Conservation (phyloP, 2,329 filamentous ascomycete genomes). For the Claviceps digitariae region DNA sequence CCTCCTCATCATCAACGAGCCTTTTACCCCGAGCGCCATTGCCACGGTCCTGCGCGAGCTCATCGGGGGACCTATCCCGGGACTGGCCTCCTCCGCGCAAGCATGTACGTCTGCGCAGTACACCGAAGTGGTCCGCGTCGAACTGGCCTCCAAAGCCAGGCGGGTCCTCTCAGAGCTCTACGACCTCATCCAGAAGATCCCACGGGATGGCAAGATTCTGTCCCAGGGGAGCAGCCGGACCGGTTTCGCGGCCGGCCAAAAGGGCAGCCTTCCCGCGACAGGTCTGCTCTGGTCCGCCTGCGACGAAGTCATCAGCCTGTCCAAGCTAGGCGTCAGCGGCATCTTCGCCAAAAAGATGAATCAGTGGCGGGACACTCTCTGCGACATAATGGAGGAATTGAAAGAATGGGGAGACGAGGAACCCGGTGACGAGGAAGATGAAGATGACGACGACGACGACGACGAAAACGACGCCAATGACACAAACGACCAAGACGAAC, state of each 20-base stretch:
- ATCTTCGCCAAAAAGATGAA: conserved; percentile 59
- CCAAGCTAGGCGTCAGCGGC: conserved; percentile 53
- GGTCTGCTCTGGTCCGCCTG: conserved; percentile 76
- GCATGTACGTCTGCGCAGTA: conserved; percentile 48
- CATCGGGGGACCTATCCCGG: conserved; percentile 59
- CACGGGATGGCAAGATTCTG: conserved; percentile 41
- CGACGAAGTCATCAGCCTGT: conserved; percentile 54
- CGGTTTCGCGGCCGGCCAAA: conserved; percentile 24
- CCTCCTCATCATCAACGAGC: conserved; percentile 72
- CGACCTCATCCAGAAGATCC: conserved; percentile 46
- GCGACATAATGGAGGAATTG: conserved; percentile 74
- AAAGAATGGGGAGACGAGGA: conserved; percentile 76
- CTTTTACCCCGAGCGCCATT: conserved; percentile 71
- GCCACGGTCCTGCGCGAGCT: conserved; percentile 57
- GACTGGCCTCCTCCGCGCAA: conserved; percentile 57
- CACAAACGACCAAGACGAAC: conserved; percentile 17
- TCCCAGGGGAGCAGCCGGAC: conserved; percentile 12
- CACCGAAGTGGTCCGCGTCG: conserved; percentile 47
- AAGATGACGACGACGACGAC: conserved; percentile 9
- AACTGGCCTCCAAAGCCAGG: conserved; percentile 46
- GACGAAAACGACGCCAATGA: conserved; percentile 29
- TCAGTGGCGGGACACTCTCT: conserved; percentile 59
- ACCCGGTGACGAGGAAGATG: conserved; percentile 44
- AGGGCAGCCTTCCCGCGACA: conserved; percentile 49
- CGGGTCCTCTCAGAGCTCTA: conserved; percentile 50